phyloP scores from a whole-genome alignment of 768 basidiomycete species.

The Leccinum subtestaceum region DNA sequence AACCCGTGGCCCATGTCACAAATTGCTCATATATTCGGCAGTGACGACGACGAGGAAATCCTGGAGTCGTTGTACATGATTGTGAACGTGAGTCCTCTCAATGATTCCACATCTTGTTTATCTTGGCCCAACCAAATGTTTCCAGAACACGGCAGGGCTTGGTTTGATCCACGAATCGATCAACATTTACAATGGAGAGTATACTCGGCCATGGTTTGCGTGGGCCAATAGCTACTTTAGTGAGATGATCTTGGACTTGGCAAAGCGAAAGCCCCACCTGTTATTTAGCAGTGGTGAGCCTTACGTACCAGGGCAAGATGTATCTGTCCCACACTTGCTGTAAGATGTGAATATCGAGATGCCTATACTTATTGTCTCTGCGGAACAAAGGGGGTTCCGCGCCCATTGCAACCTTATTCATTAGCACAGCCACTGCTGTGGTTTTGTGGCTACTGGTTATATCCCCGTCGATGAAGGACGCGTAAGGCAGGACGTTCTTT shows the following conservation, averaged over 20 bases:
- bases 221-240: constrained; percentile 85
- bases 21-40: constrained; percentile 70
- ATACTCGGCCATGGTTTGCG: constrained; percentile 77
- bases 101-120: neutral
- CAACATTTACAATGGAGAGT: constrained; percentile 56
- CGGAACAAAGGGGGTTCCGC: neutral
- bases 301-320: constrained; percentile 50
- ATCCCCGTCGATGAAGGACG: constrained; percentile 16
- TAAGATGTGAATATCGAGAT: neutral
- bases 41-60: constrained; percentile 71
- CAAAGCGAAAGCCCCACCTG: constrained; percentile 66
- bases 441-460: constrained; percentile 1
- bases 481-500: constrained; percentile 16
- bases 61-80: constrained; percentile 58
- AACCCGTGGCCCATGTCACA: constrained; percentile 86
- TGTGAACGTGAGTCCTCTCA: constrained; percentile 52
- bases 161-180: constrained; percentile 80
- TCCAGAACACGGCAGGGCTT: constrained; percentile 66
- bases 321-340: neutral
- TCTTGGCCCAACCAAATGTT: neutral
- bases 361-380: neutral
- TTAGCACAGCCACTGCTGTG: constrained; percentile 22
- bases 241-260: constrained; percentile 78
- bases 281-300: constrained; percentile 55
- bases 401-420: neutral